Percentiles rank a stretch among this genome's conserved stretches.
phyloP scores from a whole-genome alignment of 2,329 filamentous ascomycete genomes.

The Hirsutella thompsonii region DNA sequence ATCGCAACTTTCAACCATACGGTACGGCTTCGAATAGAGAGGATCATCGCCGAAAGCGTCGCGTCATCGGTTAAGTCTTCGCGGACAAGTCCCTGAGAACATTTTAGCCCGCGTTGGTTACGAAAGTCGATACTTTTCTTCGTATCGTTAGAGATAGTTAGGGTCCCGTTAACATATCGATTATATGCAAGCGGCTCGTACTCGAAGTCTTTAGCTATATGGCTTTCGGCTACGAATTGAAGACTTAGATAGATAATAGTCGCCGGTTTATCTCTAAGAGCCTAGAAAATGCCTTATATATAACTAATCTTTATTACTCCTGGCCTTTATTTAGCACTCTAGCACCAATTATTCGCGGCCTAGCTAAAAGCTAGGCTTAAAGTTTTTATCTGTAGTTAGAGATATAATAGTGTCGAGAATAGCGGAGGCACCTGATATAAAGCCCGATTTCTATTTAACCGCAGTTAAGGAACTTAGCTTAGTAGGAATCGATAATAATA shows the following conservation, averaged over 20 bases:
- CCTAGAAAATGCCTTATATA: slow-evolving; percentile 1
- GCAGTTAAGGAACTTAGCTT: no score
- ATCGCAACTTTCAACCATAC: not conserved
- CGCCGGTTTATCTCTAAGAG: not conserved
- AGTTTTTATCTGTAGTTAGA: not conserved
- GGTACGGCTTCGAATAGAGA: not conserved
- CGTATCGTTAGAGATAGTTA: not conserved
- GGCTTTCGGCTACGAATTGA: not conserved
- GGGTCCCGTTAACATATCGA: not conserved
- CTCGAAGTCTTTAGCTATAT: not conserved
- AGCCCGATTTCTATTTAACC: no score
- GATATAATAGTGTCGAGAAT: no score
- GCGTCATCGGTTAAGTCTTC: not conserved
- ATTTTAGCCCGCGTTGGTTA: not conserved
- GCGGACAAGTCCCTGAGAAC: not conserved
- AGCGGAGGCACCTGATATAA: no score
- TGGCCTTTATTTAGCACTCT: not conserved
- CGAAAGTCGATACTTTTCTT: not conserved
- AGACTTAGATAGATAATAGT: not conserved
- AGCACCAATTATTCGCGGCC: not conserved
- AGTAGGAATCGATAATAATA: not conserved
- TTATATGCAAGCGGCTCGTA: not conserved
- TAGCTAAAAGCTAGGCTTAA: slow-evolving; percentile 1
- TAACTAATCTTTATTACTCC: slow-evolving; percentile 2
- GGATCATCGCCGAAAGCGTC: not conserved